A percentile compares a stretch with the other conserved stretches of the same genome.
Evolutionary conservation across 73 alveolate genomes (phyloP).

Genomic region (Tetrahymena elliotti): DNA sequence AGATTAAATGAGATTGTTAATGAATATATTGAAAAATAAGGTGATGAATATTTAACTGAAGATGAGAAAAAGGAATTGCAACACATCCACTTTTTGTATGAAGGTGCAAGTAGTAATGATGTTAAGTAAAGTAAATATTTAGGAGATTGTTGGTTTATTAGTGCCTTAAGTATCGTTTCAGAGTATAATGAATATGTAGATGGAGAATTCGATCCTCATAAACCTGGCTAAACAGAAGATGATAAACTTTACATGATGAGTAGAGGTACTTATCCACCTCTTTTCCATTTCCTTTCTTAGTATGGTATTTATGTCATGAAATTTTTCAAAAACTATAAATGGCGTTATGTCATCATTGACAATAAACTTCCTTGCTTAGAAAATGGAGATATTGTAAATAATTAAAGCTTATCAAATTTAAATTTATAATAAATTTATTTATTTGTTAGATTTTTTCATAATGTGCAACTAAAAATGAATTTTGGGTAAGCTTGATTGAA

Average conservation of each 20-base stretch:
- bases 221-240: neutral
- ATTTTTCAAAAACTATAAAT: conserved; percentile 53
- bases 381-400: neutral
- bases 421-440: neutral
- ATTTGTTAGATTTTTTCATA: conserved; percentile 51
- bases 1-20: conserved; percentile 15
- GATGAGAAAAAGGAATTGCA: neutral
- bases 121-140: conserved; percentile 37
- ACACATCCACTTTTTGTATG: conserved; percentile 20
- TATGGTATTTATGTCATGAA: conserved; percentile 68
- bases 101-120: conserved; percentile 44
- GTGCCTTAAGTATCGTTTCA: conserved; percentile 43
- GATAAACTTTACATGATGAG: neutral
- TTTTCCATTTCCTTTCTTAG: conserved; percentile 14
- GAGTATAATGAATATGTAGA: conserved; percentile 16
- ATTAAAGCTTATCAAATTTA: neutral
- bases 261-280: conserved; percentile 14
- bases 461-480: conserved; percentile 59
- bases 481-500: conserved; percentile 75
- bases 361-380: conserved; percentile 57
- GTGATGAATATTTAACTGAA: neutral
- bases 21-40: neutral
- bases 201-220: conserved; percentile 7
- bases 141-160: conserved; percentile 56
- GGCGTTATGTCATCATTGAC: conserved; percentile 63